These are phyloP conservation scores for Xeromyces bisporus DNA, from an alignment of 495 filamentous ascomycete genomes.

Conservation along the genomic window DNA sequence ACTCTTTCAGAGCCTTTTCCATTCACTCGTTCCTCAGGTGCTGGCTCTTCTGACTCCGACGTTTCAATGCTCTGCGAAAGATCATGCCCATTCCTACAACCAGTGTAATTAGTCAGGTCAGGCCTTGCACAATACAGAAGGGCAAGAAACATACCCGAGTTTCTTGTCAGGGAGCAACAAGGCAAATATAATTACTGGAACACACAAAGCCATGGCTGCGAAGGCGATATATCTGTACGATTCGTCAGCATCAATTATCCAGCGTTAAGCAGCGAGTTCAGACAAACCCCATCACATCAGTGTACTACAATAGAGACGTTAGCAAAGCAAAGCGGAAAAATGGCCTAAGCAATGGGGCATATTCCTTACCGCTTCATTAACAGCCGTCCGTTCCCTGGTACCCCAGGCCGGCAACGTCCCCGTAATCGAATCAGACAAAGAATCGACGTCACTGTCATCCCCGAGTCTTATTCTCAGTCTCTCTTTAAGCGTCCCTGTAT, in stretches of 20 bases:
- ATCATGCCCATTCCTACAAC: too few species aligned
- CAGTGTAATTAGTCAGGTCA: too few species aligned
- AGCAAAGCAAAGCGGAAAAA: too few species aligned
- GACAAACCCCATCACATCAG: slow-evolving; percentile 12
- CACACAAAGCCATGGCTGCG: background rate
- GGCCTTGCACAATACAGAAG: too few species aligned
- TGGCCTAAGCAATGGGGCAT: too few species aligned
- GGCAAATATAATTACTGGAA: background rate
- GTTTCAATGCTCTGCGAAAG: too few species aligned
- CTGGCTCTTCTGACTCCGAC: too few species aligned
- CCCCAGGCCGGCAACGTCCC: slow-evolving; percentile 25
- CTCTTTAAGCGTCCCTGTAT: slow-evolving; percentile 23
- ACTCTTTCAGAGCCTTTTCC: too few species aligned
- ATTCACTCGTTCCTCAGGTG: too few species aligned
- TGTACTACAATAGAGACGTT: slow-evolving; percentile 9
- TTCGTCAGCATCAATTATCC: too few species aligned
- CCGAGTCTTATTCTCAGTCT: slow-evolving; percentile 18
- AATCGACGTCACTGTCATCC: slow-evolving; percentile 11
- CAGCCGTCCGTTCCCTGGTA: slow-evolving; percentile 18
- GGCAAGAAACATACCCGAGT: background rate
- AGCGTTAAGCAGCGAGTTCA: too few species aligned
- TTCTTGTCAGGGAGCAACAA: background rate
- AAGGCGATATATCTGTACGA: background rate
- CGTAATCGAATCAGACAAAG: slow-evolving; percentile 28
- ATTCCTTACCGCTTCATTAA: slow-evolving; percentile 28